Evolutionary conservation across 1,284 basidiomycete genomes (phyloP), one percentile per base, ranked within the genome.

Genomic region (Puccinia coronata): DNA sequence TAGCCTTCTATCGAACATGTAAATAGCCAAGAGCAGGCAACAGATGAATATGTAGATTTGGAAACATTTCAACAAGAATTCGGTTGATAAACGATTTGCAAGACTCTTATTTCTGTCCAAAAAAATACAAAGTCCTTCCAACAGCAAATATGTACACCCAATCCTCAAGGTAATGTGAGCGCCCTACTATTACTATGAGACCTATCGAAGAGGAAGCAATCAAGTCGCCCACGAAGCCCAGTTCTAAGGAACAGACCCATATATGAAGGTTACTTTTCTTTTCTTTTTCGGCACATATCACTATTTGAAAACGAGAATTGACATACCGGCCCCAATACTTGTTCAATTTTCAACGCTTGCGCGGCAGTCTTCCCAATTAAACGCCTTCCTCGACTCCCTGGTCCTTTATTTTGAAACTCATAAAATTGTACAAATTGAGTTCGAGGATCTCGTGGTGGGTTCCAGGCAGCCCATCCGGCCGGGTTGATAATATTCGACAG

Each of bases 401-500:
- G 65, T 41, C 67, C 77, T 18, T 43, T 20, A 63, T 80, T 80
- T 59, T 43, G 28, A 49, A 61, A 80, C 34, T 80, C 78, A 39
- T 61, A 39, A 49, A 80, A 80, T 47, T 72, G 51, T 31, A 72
- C 59, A 4, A 23, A 61, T 49, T 80, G 39, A 25, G 69, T 80
- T 36, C 69, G 20, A 43, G 55, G 3, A 71, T 80, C 69, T 57
- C 14, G 39, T 28, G 78, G 67, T 34, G 72, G 72, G 34, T 80
- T 72, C 78, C 78, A 80, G 25, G 36, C 78, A 11, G 57, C 12
- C 78, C 69, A 80, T 34, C 78, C 78, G 31, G 53, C 78, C 25
- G 67, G 78, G 57, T 71, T 71, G 11, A 80, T 47, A 11, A 80
- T 57, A 31, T 80, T 34, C 25, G 78, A 80, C 53, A 80, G 25